Base-by-base conservation (phyloP, 306 rosid species). In the Canavalia gladiata region DNA sequence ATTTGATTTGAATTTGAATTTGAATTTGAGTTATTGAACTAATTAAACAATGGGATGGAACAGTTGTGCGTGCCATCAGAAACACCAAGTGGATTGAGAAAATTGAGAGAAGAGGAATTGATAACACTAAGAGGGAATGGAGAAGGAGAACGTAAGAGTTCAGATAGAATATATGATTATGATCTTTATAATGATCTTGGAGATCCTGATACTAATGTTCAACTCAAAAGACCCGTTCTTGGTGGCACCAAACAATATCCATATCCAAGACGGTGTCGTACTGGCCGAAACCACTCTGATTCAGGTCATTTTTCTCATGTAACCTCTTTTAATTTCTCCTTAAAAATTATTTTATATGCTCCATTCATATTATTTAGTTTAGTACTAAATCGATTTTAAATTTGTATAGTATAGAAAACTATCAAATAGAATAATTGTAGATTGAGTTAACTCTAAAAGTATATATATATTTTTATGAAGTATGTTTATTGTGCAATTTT, bases 151-250 rank as follows among this genome's bases (percentile, higher is more conserved):
- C 73, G 90, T 3, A 88, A 88, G 28, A 79, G 78, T 4, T 10
- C 12, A 0, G 94, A 93, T 2, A 91, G 92, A 78, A 87, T 90
- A 37, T 93, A 93, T 45, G 97, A 93, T 33, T 93, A 93, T 74
- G 96, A 88, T 82, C 77, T 88, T 0, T 93, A 93, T 72, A 88
- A 91, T 29, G 97, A 93, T 31, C 84, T 91, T 57, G 97, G 96
- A 0, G 71, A 91, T 35, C 97, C 97, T 47, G 92, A 84, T n/a
- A n/a, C 56, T 11, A 46, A 58, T 3, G 8, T 13, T 56, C 52
- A 71, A 1, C 86, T 86, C 74, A 52, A 49, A 50, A 84, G 97
- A 28, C 94, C 97, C 11, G 87, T 86, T 50, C 90, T 93, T 59
- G 97, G 96, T 10, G 90, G 88, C 42, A 3, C 56, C 5, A 75